A percentile compares a stretch with the other conserved stretches of the same genome.
These are phyloP conservation scores for Hordeum pubiflorum DNA, from an alignment of 202 grass and related monocot genomes.

Conservation along the genomic window DNA sequence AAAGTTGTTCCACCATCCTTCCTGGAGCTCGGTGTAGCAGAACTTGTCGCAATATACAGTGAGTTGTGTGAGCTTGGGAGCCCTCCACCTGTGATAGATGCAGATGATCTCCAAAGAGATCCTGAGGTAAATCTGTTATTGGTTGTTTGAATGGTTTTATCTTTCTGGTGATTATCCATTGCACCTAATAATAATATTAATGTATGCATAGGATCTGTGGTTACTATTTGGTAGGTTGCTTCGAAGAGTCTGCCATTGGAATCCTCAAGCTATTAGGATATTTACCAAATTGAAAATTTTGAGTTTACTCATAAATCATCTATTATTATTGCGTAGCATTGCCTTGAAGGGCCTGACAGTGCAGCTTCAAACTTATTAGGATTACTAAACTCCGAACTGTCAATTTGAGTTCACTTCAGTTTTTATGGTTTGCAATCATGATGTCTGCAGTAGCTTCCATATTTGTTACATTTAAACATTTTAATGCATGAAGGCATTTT, in stretches of 20 bases:
- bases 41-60: constrained; percentile 87
- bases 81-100: constrained; percentile 81
- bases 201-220: neutral
- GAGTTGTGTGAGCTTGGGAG: constrained; percentile 72
- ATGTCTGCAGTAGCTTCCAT: neutral
- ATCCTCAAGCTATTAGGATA: constrained; percentile 8
- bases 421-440: neutral
- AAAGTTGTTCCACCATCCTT: constrained; percentile 80
- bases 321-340: neutral
- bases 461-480: neutral
- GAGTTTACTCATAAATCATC: neutral
- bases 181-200: constrained; percentile 9
- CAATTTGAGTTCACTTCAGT: neutral
- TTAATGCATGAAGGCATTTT: neutral
- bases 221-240: neutral
- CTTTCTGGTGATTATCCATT: neutral
- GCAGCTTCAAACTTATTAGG: neutral
- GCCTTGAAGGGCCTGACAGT: constrained; percentile 8
- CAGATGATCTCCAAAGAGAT: constrained; percentile 74
- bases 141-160: constrained; percentile 3
- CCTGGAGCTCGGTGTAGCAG: constrained; percentile 80
- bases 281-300: neutral
- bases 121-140: constrained; percentile 58
- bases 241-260: neutral
- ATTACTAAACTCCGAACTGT: neutral